Evolutionary conservation across 768 basidiomycete genomes (phyloP).

Genomic region (Serendipita indica): DNA sequence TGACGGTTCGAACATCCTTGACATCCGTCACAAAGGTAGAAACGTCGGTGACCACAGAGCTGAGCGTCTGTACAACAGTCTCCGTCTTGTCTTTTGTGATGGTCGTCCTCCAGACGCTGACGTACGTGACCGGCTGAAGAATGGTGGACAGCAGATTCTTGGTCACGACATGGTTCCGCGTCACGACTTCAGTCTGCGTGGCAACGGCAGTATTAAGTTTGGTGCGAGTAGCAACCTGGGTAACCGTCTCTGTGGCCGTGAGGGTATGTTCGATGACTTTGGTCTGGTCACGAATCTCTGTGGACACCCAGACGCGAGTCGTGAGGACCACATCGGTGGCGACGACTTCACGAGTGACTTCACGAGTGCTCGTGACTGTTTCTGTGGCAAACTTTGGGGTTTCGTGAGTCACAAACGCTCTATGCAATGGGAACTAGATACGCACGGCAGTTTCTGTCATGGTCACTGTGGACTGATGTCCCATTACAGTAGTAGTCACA

Average conservation of each 20-base stretch:
- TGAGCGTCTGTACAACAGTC: conserved; percentile 35
- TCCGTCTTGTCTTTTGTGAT: conserved; percentile 28
- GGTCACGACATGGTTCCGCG: conserved; percentile 19
- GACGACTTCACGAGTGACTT: conserved; percentile 10
- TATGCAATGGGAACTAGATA: not conserved
- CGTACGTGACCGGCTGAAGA: conserved; percentile 43
- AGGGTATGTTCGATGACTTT: conserved; percentile 40
- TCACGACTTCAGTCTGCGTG: conserved; percentile 31
- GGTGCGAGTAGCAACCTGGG: conserved; percentile 38
- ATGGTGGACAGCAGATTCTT: conserved; percentile 23
- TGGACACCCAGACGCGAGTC: conserved; percentile 51
- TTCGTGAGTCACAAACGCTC: not conserved
- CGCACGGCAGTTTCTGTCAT: conserved; percentile 18
- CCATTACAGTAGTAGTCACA: conserved; percentile 7
- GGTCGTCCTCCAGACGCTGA: conserved; percentile 30
- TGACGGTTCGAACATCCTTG: conserved; percentile 32
- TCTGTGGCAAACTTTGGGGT: conserved; percentile 3
- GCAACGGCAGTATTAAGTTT: conserved; percentile 38
- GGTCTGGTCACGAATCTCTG: conserved; percentile 45
- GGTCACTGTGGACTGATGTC: conserved; percentile 13
- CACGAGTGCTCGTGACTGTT: conserved; percentile 32
- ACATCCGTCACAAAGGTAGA: conserved; percentile 24
- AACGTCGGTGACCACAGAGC: conserved; percentile 24
- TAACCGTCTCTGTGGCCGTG: conserved; percentile 49
- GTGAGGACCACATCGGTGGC: conserved; percentile 34